Conservation (phyloP, 169 alveolate species). For the Nephromyces sp. region DNA sequence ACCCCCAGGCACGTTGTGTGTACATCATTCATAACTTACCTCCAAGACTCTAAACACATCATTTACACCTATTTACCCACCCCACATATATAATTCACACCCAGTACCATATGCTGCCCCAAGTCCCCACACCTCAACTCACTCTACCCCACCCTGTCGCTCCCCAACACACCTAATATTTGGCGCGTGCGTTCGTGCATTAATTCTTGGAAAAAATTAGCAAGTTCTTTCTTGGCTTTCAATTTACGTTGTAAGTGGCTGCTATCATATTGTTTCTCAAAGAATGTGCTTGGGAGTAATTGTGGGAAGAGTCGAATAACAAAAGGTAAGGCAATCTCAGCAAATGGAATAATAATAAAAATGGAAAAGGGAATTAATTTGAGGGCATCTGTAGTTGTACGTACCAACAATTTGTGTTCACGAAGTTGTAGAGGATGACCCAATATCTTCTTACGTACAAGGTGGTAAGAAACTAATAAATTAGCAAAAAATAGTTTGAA, state of each 20-base stretch:
- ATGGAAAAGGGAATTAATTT: slow-evolving; percentile 75
- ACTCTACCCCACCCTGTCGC: not conserved
- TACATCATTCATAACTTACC: too few species aligned
- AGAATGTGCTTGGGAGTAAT: slow-evolving; percentile 75
- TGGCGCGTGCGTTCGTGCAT: slow-evolving; percentile 57
- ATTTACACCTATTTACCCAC: too few species aligned
- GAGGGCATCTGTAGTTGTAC: slow-evolving; percentile 66
- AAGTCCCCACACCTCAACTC: not conserved
- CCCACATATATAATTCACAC: not conserved
- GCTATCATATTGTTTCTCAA: slow-evolving; percentile 49
- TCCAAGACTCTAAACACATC: too few species aligned
- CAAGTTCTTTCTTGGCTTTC: slow-evolving; percentile 70
- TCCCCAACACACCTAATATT: slow-evolving; percentile 22
- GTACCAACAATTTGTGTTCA: slow-evolving; percentile 61
- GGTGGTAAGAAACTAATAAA: slow-evolving; percentile 32
- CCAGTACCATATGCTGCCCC: not conserved
- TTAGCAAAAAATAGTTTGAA: slow-evolving; percentile 32
- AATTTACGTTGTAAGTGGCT: slow-evolving; percentile 60
- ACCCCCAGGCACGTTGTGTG: too few species aligned
- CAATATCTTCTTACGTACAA: slow-evolving; percentile 24
- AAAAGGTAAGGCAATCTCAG: slow-evolving; percentile 72
- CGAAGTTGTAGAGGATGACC: slow-evolving; percentile 66
- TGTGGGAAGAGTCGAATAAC: slow-evolving; percentile 71
- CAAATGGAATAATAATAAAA: slow-evolving; percentile 71
- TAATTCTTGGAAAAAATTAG: slow-evolving; percentile 69